Percentiles rank a stretch among this genome's conserved stretches.
These are phyloP conservation scores for Hericium rajendrae DNA, from an alignment of 768 basidiomycete species.

Conservation along the genomic window DNA sequence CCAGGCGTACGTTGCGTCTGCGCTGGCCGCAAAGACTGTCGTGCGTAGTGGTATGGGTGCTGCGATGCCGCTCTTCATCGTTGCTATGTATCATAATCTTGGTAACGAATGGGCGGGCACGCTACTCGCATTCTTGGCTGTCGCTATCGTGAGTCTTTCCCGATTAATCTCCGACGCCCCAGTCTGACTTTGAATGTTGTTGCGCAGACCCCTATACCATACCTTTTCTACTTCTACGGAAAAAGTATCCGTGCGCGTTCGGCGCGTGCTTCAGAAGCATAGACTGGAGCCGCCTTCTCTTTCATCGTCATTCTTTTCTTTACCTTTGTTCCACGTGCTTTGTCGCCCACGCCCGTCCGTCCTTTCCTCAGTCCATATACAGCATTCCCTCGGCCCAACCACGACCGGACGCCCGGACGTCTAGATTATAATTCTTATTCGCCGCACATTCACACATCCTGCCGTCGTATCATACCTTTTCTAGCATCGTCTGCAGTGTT, in stretches of 20 bases:
- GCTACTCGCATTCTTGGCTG: slow-evolving; percentile 25
- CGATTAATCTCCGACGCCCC: not conserved
- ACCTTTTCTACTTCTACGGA: slow-evolving; percentile 32
- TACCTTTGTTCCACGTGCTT: no score
- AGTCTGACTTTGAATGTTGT: not conserved
- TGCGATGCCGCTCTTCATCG: slow-evolving; percentile 28
- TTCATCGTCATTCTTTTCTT: no score
- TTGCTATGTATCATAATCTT: slow-evolving; percentile 30
- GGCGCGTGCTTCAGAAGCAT: slow-evolving; percentile 19
- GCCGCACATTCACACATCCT: no score
- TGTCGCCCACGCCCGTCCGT: no score
- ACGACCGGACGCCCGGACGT: no score
- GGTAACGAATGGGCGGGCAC: slow-evolving; percentile 31
- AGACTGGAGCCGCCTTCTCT: not conserved
- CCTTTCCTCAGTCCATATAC: no score
- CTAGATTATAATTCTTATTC: no score
- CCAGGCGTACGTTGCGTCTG: slow-evolving; percentile 53
- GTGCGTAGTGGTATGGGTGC: slow-evolving; percentile 27
- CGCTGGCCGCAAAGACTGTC: slow-evolving; percentile 30
- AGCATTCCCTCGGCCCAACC: no score
- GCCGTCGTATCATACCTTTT: no score
- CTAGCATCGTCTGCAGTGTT: no score
- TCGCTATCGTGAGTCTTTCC: slow-evolving; percentile 22
- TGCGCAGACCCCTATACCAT: slow-evolving; percentile 20
- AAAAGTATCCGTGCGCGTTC: slow-evolving; percentile 28